Base-by-base conservation (phyloP, 441 rosid genomes). In the Croton laevigatus region DNA sequence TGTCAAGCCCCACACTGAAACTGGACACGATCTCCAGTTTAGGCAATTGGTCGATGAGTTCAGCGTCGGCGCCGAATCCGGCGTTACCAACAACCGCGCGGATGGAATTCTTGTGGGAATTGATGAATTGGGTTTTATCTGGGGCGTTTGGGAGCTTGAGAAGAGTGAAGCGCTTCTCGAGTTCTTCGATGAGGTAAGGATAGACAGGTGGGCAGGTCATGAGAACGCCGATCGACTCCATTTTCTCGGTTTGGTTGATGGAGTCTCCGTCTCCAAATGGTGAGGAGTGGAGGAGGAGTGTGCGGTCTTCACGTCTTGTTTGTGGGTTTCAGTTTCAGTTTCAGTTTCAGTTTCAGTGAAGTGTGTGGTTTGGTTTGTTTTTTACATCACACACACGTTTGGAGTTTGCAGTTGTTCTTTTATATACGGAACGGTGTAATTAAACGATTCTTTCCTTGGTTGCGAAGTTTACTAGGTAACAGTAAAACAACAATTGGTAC, bases 1-100 rank as follows among this genome's bases (percentile, higher is more conserved):
- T 93, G 74, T 95, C 97, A 40, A 95, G 78, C 4, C 99, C 99
- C 23, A 93, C 99, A 62, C 97, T 91, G 80, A 60, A 84, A 75
- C 88, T 88, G 67, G 96, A 65, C 51, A 89, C 89, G 6, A 92
- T 94, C 84, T 90, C 94, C 36, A 92, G 83, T 72, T 80, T 87
- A 9, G 96, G 98, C 22, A 95, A 80, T 55, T 82, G 78, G 12
- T 80, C 85, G 70, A 95, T 88, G 64, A 95, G 83, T 71, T 81
- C 83, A 14, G 89, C 91, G 62, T 91, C 96, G 6, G 96, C 96
- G 20, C 94, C 94, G 53, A 76, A 86, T 1, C 5, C 10, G 51
- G 82, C 63, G 66, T 63, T 86, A 13, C 93, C 98, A 2, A 92
- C 98, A 23, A 91, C 87, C 20, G 97, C 98, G 16, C 89, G 91